phyloP scores from a whole-genome alignment of 306 rosid genomes.

The Albizia julibrissin region DNA sequence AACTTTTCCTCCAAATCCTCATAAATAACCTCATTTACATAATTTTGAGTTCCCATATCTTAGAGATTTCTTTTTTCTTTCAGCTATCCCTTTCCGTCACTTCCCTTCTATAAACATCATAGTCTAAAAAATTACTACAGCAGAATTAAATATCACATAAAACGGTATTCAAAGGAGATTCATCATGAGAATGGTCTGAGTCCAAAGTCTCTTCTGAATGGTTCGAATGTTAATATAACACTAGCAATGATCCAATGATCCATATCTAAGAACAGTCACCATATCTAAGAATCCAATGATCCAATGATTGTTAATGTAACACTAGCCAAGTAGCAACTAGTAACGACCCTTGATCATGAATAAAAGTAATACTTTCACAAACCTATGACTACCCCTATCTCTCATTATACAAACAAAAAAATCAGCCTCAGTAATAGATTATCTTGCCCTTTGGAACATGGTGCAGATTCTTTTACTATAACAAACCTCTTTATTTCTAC shows the following conservation, averaged over 20 bases:
- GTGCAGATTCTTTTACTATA: not conserved
- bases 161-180: not conserved
- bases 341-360: not conserved
- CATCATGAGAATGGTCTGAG: not conserved
- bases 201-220: slow-evolving; percentile 3
- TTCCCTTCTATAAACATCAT: not conserved
- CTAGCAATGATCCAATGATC: no score
- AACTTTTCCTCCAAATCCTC: not conserved
- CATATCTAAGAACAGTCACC: not conserved
- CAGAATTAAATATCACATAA: not conserved
- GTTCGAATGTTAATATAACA: not conserved
- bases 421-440: not conserved
- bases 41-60: not conserved
- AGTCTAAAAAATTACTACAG: not conserved
- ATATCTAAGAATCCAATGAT: not conserved
- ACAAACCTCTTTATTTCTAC: not conserved
- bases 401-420: not conserved
- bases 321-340: not conserved
- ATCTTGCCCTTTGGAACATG: not conserved
- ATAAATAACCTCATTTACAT: not conserved
- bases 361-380: not conserved
- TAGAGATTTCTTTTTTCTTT: no score
- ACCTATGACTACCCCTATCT: not conserved
- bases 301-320: not conserved
- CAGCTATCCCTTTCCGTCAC: not conserved